Conservation (phyloP, 208 protist genomes). For the Dictyostelium gargantuum region DNA sequence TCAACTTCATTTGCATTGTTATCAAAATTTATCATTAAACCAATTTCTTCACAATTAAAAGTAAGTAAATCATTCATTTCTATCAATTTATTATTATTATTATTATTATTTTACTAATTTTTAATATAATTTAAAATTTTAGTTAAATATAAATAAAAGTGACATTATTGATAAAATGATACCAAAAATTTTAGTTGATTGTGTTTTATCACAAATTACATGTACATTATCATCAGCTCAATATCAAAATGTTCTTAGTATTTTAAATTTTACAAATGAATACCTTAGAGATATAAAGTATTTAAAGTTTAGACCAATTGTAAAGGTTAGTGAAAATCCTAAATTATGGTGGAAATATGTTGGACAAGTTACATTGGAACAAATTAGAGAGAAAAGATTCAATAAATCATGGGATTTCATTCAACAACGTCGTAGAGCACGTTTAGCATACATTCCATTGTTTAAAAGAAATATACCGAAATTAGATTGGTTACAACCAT, state of each 20-base stretch:
- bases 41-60: slow-evolving; percentile 60
- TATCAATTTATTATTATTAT: neutral
- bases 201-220: slow-evolving; percentile 57
- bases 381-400: slow-evolving; percentile 3
- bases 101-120: neutral
- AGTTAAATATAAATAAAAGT: slow-evolving; percentile 63
- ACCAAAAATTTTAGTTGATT: slow-evolving; percentile 56
- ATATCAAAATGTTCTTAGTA: slow-evolving; percentile 42
- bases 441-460: slow-evolving; percentile 33
- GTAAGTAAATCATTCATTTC: neutral
- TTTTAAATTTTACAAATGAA: slow-evolving; percentile 48
- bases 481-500: slow-evolving; percentile 14
- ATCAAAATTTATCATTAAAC: slow-evolving; percentile 62
- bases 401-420: slow-evolving; percentile 22
- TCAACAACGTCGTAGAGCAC: neutral
- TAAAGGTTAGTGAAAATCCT: neutral
- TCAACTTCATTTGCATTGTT: neutral
- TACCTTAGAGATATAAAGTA: slow-evolving; percentile 57
- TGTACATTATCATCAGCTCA: slow-evolving; percentile 19
- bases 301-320: slow-evolving; percentile 60
- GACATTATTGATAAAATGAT: slow-evolving; percentile 38
- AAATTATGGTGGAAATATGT: slow-evolving; percentile 67
- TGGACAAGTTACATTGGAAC: slow-evolving; percentile 24
- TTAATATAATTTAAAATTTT: neutral
- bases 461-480: slow-evolving; percentile 46